These are phyloP conservation scores for Carpinus viminea DNA, from an alignment of 306 rosid genomes.

Conservation along the genomic window DNA sequence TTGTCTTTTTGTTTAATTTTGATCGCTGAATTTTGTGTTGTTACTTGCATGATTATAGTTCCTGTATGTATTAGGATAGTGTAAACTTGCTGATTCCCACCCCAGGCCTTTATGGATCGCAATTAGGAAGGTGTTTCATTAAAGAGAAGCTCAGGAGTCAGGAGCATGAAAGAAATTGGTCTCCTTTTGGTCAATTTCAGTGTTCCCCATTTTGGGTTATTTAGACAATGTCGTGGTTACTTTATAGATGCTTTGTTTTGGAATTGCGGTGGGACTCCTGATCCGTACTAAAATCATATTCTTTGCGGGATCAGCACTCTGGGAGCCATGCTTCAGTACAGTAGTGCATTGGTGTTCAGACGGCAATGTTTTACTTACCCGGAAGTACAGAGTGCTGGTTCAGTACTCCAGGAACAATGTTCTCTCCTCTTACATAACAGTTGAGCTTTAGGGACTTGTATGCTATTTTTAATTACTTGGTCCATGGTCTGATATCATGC, in stretches of 20 bases:
- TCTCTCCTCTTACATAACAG: background rate
- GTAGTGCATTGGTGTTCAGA: too few relatives aligned
- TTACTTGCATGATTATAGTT: background rate
- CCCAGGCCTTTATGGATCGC: background rate
- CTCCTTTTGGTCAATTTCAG: background rate
- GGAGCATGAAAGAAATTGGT: background rate
- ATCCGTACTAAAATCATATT: background rate
- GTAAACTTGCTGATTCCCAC: background rate
- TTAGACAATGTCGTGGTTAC: background rate
- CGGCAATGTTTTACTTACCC: too few relatives aligned
- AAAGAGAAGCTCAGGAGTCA: background rate
- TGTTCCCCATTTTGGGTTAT: background rate
- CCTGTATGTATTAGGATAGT: background rate
- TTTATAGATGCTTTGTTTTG: background rate
- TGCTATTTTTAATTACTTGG: background rate
- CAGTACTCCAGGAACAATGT: background rate
- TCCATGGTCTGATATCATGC: background rate
- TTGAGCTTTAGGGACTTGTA: background rate
- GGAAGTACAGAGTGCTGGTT: too few relatives aligned
- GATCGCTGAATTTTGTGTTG: background rate
- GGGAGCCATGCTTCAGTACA: background rate
- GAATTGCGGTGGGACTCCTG: background rate
- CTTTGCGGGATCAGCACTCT: background rate
- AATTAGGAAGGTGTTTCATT: background rate
- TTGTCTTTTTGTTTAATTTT: background rate